phyloP scores from a whole-genome alignment of 108 stramenopile species.

The Cyclotella atomus region DNA sequence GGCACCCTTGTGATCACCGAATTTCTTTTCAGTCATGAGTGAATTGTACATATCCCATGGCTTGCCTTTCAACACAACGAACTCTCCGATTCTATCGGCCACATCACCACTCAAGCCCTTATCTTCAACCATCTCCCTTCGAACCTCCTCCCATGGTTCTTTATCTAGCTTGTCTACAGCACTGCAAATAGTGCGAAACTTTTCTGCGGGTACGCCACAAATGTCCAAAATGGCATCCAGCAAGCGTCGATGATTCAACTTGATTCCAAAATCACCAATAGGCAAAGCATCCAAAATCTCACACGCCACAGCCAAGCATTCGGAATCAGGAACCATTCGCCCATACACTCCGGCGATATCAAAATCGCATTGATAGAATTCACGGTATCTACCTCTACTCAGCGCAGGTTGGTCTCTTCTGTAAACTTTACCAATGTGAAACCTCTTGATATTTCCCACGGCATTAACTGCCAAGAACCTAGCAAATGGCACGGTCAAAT shows the following conservation, averaged over 20 bases:
- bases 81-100: conserved; percentile 87
- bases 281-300: conserved; percentile 87
- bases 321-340: conserved; percentile 90
- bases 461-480: conserved; percentile 87
- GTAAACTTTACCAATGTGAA: conserved; percentile 92
- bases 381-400: conserved; percentile 85
- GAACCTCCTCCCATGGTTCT: conserved; percentile 85
- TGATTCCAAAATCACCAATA: conserved; percentile 89
- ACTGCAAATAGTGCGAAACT: conserved; percentile 90
- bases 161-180: conserved; percentile 96
- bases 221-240: conserved; percentile 91
- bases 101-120: conserved; percentile 83
- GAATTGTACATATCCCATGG: conserved; percentile 74
- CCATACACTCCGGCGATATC: conserved; percentile 83
- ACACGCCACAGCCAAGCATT: conserved; percentile 83
- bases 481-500: conserved; percentile 94
- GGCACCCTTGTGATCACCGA: conserved; percentile 77
- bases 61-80: conserved; percentile 74
- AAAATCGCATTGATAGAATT: conserved; percentile 96
- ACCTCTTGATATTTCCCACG: conserved; percentile 91
- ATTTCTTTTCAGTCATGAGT: conserved; percentile 59
- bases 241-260: conserved; percentile 89
- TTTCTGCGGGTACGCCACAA: conserved; percentile 87
- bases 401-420: conserved; percentile 86
- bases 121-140: conserved; percentile 82